Evolutionary conservation across 331 rosid genomes (phyloP), one percentile per base, ranked within the genome.

Genomic region (Erythrophleum ivorense): DNA sequence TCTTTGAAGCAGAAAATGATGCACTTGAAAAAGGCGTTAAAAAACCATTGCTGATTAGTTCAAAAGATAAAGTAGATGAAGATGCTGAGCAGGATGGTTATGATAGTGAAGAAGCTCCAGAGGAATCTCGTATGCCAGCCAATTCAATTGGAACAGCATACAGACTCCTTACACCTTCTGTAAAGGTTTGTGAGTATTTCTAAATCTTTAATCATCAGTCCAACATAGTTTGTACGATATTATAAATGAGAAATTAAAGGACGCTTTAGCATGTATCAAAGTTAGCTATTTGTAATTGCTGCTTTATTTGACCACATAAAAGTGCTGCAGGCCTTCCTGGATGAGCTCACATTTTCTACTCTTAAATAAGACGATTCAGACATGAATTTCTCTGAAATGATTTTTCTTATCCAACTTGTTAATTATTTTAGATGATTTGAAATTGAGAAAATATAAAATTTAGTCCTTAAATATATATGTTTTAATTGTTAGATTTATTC

Each of bases 161-260:
- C 86, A 84, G 91, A 88, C 90, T 96, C 71, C 98, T 96, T 52
- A 93, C 99, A 24, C 99, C 98, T 80, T 96, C 98, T 73, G 94
- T 96, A 58, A 96, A 96, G 97, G 99, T 96, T 88, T 80, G 80
- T 79, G 57, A 34, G 66, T 40, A 50, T 52, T 76, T 59, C 33
- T 1, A 2, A 29, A 29, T 60, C 41, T 53, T 73, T 34, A 19
- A 46, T 55, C 3, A 9, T 69, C 79, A 50, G 52, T 1, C 64
- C 6, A 33, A 33, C 29, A 24, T 24, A 24, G 29, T 24, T 24
- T 24, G 29, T 24, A 24, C 29, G 1, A 24, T 24, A 24, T 24
- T 24, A 24, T 24, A 24, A 24, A 24, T 24, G 29, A 24, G 29
- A 24, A 24, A 24, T 24, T 24, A 24, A 24, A 24, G 29, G 29